A percentile compares a stretch with the other conserved stretches of the same genome.
Evolutionary conservation across 257 asterid genomes (phyloP).

Genomic region (Petunia axillaris): DNA sequence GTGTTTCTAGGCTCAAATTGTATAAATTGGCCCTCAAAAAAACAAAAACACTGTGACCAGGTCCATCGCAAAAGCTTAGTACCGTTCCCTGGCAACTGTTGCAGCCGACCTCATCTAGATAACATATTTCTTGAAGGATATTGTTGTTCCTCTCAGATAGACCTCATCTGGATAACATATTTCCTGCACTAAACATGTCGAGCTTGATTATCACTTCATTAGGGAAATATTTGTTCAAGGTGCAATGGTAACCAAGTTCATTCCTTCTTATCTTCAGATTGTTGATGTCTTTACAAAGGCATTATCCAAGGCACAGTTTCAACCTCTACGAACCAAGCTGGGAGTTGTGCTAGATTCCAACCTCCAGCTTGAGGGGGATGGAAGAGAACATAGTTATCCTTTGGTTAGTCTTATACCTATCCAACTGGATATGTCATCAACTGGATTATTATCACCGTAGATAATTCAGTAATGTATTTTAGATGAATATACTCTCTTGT

Average conservation of each 20-base stretch:
- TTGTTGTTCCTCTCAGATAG: not conserved
- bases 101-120: too few relatives aligned
- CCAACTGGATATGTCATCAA: too few relatives aligned
- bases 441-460: too few relatives aligned
- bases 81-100: not conserved
- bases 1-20: not conserved
- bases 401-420: too few relatives aligned
- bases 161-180: too few relatives aligned
- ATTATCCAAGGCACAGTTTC: not conserved
- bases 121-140: too few relatives aligned
- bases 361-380: constrained; percentile 5
- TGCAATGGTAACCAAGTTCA: not conserved
- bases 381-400: too few relatives aligned
- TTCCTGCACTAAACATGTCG: not conserved
- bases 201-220: not conserved
- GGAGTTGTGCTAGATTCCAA: not conserved
- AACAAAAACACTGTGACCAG: not conserved
- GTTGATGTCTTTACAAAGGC: not conserved
- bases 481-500: too few relatives aligned
- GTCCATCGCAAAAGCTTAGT: not conserved
- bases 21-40: not conserved
- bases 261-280: not conserved
- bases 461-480: too few relatives aligned
- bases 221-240: not conserved
- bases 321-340: not conserved